Evolutionary conservation across 768 basidiomycete species (phyloP).

Genomic region (Rhodosporidiobolus odoratus): DNA sequence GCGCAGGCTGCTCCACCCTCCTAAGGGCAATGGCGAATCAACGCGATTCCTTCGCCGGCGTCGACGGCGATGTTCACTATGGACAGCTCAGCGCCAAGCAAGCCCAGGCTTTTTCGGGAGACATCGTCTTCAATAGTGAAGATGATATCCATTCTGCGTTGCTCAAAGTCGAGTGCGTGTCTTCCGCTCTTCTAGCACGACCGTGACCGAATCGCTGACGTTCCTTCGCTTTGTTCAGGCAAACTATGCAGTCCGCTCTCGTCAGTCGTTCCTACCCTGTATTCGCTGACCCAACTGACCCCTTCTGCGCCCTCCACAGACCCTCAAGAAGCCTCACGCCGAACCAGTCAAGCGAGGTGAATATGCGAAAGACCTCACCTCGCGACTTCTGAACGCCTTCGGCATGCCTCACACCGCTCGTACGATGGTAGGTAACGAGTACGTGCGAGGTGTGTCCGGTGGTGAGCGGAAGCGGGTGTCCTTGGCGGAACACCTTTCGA

Average conservation of each 20-base stretch:
- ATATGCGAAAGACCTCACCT: slow-evolving; percentile 48
- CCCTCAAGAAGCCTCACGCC: slow-evolving; percentile 48
- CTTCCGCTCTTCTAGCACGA: too few relatives aligned
- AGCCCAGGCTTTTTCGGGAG: slow-evolving; percentile 58
- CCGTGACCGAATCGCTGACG: not conserved
- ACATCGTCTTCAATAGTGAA: slow-evolving; percentile 62
- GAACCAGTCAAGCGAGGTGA: slow-evolving; percentile 43
- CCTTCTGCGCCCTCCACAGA: slow-evolving; percentile 46
- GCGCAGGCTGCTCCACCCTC: slow-evolving; percentile 46
- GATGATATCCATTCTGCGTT: slow-evolving; percentile 84
- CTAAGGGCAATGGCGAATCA: slow-evolving; percentile 54
- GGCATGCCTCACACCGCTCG: slow-evolving; percentile 65
- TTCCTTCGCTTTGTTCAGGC: slow-evolving; percentile 44
- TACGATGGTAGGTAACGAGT: slow-evolving; percentile 68
- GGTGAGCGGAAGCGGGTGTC: slow-evolving; percentile 46
- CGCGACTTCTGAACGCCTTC: slow-evolving; percentile 56
- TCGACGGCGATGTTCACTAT: slow-evolving; percentile 50
- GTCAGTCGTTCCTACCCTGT: not conserved
- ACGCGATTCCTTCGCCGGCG: slow-evolving; percentile 46
- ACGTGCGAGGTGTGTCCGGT: slow-evolving; percentile 47
- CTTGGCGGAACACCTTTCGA: slow-evolving; percentile 39
- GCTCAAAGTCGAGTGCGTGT: slow-evolving; percentile 65
- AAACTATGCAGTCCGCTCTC: slow-evolving; percentile 48
- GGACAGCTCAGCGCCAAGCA: slow-evolving; percentile 50
- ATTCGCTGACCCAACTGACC: not conserved